Evolutionary conservation across 2,329 filamentous ascomycete genomes (phyloP).

Genomic region (Trichoderma sp.): DNA sequence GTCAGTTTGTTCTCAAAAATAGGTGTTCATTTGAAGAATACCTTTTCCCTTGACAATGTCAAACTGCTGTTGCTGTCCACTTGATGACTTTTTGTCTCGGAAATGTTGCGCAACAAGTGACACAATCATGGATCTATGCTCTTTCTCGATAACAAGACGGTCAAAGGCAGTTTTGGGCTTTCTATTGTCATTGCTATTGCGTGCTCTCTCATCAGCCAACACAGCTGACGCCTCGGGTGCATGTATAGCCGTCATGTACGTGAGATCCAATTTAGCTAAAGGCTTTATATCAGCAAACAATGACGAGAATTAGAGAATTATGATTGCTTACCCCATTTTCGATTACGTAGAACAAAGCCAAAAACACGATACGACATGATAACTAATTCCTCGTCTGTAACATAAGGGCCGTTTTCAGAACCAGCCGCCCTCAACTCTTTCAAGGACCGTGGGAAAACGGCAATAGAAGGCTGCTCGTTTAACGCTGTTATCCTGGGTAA

Average conservation of each 20-base stretch:
- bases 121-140: not conserved
- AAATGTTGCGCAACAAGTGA: slow-evolving; percentile 9
- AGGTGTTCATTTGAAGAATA: not conserved
- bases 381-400: slow-evolving; percentile 28
- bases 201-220: not conserved
- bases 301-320: not conserved
- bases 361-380: slow-evolving; percentile 36
- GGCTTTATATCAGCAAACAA: not conserved
- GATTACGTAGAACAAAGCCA: slow-evolving; percentile 34
- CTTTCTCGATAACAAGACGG: slow-evolving; percentile 26
- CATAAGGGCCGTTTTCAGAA: not conserved
- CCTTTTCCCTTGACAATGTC: slow-evolving; percentile 16
- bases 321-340: slow-evolving; percentile 33
- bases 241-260: not conserved
- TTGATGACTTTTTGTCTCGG: slow-evolving; percentile 25
- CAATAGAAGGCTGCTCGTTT: not conserved
- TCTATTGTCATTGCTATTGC: not conserved
- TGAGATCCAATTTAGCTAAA: not conserved
- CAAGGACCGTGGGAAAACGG: not conserved
- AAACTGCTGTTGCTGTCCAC: not conserved
- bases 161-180: slow-evolving; percentile 27
- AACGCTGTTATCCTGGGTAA: not conserved
- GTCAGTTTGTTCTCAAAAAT: not conserved
- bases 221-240: not conserved
- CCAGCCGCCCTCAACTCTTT: not conserved